Evolutionary conservation across 345 rosid genomes (phyloP).

Genomic region (Garcia nutans): DNA sequence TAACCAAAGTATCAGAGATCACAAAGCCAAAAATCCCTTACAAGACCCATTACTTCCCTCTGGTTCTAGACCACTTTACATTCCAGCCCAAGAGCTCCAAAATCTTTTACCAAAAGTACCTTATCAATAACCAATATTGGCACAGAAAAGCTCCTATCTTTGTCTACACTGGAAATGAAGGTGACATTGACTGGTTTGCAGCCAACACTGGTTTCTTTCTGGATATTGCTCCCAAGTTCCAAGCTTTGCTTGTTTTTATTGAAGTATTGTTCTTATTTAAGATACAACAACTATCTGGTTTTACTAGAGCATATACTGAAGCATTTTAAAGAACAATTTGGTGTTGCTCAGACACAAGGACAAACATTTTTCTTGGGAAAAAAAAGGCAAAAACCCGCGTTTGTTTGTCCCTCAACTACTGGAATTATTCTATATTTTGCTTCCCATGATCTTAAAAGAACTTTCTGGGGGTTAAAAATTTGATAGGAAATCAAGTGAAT

Average conservation of each 20-base stretch:
- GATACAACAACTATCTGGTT: not conserved
- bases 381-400: no score
- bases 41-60: conserved; percentile 62
- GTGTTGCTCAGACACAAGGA: not conserved
- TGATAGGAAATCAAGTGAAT: no score
- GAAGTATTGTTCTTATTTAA: conserved; percentile 42
- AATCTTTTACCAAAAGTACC: conserved; percentile 67
- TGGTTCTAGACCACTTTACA: conserved; percentile 69
- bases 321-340: not conserved
- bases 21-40: conserved; percentile 37
- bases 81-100: conserved; percentile 55
- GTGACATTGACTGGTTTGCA: conserved; percentile 82
- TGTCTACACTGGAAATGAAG: conserved; percentile 83
- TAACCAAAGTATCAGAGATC: conserved; percentile 17
- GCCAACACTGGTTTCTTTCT: conserved; percentile 75
- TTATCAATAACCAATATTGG: conserved; percentile 54
- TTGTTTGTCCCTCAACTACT: not conserved
- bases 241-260: conserved; percentile 71
- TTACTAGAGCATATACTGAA: not conserved
- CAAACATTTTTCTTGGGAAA: not conserved
- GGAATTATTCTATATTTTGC: not conserved
- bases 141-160: conserved; percentile 59
- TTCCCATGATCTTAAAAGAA: not conserved
- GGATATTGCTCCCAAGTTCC: conserved; percentile 80
- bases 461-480: conserved; percentile 1